Percentiles rank a stretch among this genome's conserved stretches.
These are phyloP conservation scores for Cicer judaicum DNA, from an alignment of 306 rosid species.

Conservation along the genomic window DNA sequence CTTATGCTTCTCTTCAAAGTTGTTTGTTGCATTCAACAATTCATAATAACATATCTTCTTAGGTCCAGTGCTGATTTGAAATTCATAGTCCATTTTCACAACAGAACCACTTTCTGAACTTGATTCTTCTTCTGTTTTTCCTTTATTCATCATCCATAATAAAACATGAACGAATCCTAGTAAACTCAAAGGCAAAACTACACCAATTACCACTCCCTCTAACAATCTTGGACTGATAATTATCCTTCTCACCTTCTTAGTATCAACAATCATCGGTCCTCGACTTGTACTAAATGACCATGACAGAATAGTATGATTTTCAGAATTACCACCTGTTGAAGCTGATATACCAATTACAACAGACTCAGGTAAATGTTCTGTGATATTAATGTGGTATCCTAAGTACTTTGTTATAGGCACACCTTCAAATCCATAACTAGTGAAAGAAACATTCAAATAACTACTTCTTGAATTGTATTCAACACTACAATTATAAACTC, in stretches of 20 bases:
- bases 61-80: constrained; percentile 46
- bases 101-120: constrained; percentile 13
- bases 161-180: neutral
- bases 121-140: constrained; percentile 2
- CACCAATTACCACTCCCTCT: too few relatives aligned
- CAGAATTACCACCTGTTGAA: constrained; percentile 25
- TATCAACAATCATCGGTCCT: neutral
- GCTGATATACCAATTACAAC: constrained; percentile 57
- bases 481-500: constrained; percentile 15
- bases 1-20: constrained; percentile 44
- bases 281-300: constrained; percentile 41
- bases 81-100: constrained; percentile 28
- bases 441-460: constrained; percentile 4
- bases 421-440: neutral
- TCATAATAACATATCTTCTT: constrained; percentile 22
- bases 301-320: constrained; percentile 30
- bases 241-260: neutral
- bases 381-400: constrained; percentile 29
- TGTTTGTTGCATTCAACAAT: constrained; percentile 43
- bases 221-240: too few relatives aligned
- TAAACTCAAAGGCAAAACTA: too few relatives aligned
- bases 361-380: constrained; percentile 14
- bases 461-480: constrained; percentile 11
- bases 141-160: constrained; percentile 23
- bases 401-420: constrained; percentile 9